Base-by-base conservation (phyloP, 176 grass and related monocot species). In the bread wheat (Triticum aestivum) region DNA sequence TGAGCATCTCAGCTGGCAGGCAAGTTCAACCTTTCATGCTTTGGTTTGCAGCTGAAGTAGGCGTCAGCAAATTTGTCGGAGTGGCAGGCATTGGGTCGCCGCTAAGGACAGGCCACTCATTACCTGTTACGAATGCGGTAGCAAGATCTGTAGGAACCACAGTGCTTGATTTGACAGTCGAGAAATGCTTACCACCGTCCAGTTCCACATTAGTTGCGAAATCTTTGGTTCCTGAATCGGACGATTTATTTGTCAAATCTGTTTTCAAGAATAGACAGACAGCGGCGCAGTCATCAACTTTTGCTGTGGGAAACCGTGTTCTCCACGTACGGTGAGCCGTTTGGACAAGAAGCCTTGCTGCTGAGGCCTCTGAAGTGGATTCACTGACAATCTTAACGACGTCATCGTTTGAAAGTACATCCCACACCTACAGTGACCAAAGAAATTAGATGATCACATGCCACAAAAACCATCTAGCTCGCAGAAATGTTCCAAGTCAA, bases 261-360 rank as follows among this genome's bases (percentile, higher is more conserved):
- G 82, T 78, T 68, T 93, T 91, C n/a, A 96, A 66, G 82, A 91
- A 96, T 47, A 96, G 91, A 64, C 94, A 96, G 26, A 96, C 87
- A 65, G 63, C 94, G 63, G 94, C 91, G 62, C 89, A 96, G 62
- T 96, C 94, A 23, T 96, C 94, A 2, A 83, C 86, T 75, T 91
- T 91, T 13, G 94, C 90, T 68, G 75, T 91, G 21, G 91, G 94
- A 45, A 86, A 90, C 45, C 87, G 84, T 11, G 68, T 73, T 42
- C 79, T 84, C 94, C 94, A 96, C 6, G 91, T 78, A 14, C 69
- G 79, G 27, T 80, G 79, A 80, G 94, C 94, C 0, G 85, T 79
- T 79, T 96, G 79, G 12, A 96, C 94, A 49, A 96, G 85, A 77
- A 89, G 80, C n/a, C 45, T 73, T 38, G 91, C 94, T 21, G 94